phyloP scores from a whole-genome alignment of 768 basidiomycete genomes.

The Cystobasidium onofrii region DNA sequence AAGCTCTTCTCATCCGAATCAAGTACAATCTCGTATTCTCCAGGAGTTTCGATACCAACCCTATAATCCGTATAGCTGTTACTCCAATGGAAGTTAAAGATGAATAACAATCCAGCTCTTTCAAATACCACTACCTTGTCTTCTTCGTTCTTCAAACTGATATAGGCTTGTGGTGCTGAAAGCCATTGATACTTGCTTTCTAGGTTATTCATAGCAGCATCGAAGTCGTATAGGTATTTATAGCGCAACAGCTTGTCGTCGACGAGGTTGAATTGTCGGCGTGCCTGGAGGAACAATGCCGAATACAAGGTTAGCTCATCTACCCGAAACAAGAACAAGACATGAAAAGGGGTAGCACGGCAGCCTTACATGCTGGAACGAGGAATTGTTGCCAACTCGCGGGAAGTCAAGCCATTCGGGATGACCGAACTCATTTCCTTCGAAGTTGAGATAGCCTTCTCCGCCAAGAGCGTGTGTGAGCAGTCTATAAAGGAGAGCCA shows the following conservation, averaged over 20 bases:
- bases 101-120: constrained; percentile 82
- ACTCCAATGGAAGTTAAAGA: constrained; percentile 95
- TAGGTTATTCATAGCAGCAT: constrained; percentile 77
- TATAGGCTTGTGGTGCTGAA: constrained; percentile 72
- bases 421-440: constrained; percentile 80
- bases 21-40: constrained; percentile 73
- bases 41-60: constrained; percentile 68
- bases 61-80: constrained; percentile 87
- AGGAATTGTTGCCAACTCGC: constrained; percentile 86
- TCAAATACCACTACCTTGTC: constrained; percentile 94
- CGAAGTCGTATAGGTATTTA: constrained; percentile 86
- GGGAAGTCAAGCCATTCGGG: constrained; percentile 99
- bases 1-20: constrained; percentile 73
- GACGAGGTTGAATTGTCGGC: constrained; percentile 90
- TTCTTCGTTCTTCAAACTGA: constrained; percentile 82
- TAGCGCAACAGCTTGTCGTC: constrained; percentile 83
- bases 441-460: constrained; percentile 95
- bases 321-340: no score
- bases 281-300: constrained; percentile 49
- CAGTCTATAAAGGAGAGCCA: constrained; percentile 51
- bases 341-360: no score
- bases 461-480: constrained; percentile 87
- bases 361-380: constrained; percentile 65
- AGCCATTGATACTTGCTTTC: constrained; percentile 82
- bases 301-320: neutral